A percentile compares a stretch with the other conserved stretches of the same genome.
Evolutionary conservation across 1,284 basidiomycete species (phyloP).

Genomic region (Sanghuangporus baumii): DNA sequence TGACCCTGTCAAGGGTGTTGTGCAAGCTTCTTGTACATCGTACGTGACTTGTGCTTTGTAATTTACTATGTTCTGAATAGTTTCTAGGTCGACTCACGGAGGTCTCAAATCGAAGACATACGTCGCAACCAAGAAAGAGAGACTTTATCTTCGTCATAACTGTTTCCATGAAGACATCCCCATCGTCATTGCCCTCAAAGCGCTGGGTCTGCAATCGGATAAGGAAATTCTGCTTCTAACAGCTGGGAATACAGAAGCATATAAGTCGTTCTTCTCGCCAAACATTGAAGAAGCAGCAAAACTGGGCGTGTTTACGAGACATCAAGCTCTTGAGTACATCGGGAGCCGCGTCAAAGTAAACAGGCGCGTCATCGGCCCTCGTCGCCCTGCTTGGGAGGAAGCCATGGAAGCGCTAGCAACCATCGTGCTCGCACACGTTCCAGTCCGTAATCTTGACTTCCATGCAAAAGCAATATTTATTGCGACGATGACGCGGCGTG

Average conservation of each 20-base stretch:
- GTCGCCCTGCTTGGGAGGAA: slow-evolving; percentile 88
- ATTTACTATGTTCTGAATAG: slow-evolving; percentile 6
- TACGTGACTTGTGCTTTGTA: slow-evolving; percentile 34
- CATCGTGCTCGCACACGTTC: slow-evolving; percentile 96
- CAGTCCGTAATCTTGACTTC: slow-evolving; percentile 89
- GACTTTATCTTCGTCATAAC: slow-evolving; percentile 97
- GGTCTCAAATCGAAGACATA: slow-evolving; percentile 99
- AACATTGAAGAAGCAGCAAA: slow-evolving; percentile 94
- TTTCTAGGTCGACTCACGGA: slow-evolving; percentile 82
- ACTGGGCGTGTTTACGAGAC: slow-evolving; percentile 85
- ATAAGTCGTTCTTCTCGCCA: slow-evolving; percentile 85
- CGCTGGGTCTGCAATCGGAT: slow-evolving; percentile 94
- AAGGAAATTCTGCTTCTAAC: slow-evolving; percentile 96
- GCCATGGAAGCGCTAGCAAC: slow-evolving; percentile 95
- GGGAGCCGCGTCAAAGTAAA: slow-evolving; percentile 90
- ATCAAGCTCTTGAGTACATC: slow-evolving; percentile 95
- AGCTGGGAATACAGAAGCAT: slow-evolving; percentile 88
- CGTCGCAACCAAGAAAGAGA: slow-evolving; percentile 90
- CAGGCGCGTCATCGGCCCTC: slow-evolving; percentile 70
- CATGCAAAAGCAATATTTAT: slow-evolving; percentile 96
- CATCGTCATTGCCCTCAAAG: slow-evolving; percentile 94
- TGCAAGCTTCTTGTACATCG: slow-evolving; percentile 97
- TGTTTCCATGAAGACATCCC: slow-evolving; percentile 97
- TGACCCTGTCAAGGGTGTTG: slow-evolving; percentile 85
- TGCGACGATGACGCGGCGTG: slow-evolving; percentile 95